These are phyloP conservation scores for Tremella fuciformis DNA, from an alignment of 768 basidiomycete genomes.

Conservation along the genomic window DNA sequence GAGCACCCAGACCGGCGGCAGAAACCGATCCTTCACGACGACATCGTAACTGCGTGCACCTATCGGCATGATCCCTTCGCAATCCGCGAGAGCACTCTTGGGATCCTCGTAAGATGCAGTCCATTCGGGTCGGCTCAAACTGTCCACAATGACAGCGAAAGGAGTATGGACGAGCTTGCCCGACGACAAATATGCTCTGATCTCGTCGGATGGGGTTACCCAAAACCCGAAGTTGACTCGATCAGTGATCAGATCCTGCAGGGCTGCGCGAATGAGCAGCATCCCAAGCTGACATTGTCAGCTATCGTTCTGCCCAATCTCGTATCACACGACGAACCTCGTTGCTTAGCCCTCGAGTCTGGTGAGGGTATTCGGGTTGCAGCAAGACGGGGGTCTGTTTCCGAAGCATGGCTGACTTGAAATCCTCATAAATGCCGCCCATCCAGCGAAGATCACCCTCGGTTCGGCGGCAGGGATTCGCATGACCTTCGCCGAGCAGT, in stretches of 20 bases:
- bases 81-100: too few species aligned
- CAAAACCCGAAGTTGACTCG: conserved; percentile 26
- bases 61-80: too few species aligned
- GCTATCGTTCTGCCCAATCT: too few species aligned
- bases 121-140: too few species aligned
- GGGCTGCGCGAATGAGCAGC: conserved; percentile 14
- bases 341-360: conserved; percentile 3
- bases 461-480: too few species aligned
- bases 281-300: conserved; percentile 10
- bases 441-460: neutral
- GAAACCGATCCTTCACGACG: too few species aligned
- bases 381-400: neutral
- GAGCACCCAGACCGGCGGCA: too few species aligned
- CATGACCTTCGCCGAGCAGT: conserved; percentile 12
- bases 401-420: neutral
- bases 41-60: too few species aligned
- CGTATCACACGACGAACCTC: conserved; percentile 1
- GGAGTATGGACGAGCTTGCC: too few species aligned
- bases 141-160: too few species aligned
- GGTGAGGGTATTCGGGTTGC: neutral
- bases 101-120: too few species aligned
- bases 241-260: conserved; percentile 22
- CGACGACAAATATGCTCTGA: neutral
- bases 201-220: conserved; percentile 25
- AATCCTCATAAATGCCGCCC: neutral